phyloP scores from a whole-genome alignment of 2,329 filamentous ascomycete species.

The Fusarium phyllophilum region DNA sequence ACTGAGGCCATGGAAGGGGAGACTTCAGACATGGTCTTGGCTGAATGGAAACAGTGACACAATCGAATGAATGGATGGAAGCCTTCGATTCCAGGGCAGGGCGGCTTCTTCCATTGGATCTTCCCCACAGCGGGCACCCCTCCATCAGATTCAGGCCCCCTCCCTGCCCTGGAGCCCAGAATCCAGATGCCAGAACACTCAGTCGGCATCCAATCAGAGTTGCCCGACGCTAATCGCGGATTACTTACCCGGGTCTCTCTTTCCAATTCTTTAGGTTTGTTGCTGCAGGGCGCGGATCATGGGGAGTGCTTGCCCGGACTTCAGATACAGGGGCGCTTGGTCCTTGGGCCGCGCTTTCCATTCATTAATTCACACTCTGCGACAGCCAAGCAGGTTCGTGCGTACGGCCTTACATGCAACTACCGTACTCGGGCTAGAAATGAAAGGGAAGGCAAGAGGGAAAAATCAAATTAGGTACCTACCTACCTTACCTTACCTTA shows the following conservation, averaged over 20 bases:
- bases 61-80: background rate
- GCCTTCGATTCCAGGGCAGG: conserved; percentile 20
- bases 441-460: conserved; percentile 12
- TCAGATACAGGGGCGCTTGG: conserved; percentile 25
- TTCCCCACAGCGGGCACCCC: conserved; percentile 25
- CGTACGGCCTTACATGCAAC: conserved; percentile 28
- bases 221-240: conserved; percentile 24
- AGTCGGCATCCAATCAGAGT: conserved; percentile 20
- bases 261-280: background rate
- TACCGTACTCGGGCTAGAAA: conserved; percentile 27
- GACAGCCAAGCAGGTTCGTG: conserved; percentile 33
- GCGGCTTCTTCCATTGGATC: conserved; percentile 3
- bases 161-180: conserved; percentile 11
- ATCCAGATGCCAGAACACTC: conserved; percentile 28
- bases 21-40: background rate
- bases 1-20: background rate
- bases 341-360: conserved; percentile 38
- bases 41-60: background rate
- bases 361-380: conserved; percentile 34
- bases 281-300: conserved; percentile 27
- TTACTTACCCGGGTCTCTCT: conserved; percentile 15
- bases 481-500: background rate
- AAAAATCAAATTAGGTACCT: background rate
- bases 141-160: background rate
- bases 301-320: conserved; percentile 24